Conservation (phyloP, 192 early-diverging fungal species). For the Coemansia sp. region DNA sequence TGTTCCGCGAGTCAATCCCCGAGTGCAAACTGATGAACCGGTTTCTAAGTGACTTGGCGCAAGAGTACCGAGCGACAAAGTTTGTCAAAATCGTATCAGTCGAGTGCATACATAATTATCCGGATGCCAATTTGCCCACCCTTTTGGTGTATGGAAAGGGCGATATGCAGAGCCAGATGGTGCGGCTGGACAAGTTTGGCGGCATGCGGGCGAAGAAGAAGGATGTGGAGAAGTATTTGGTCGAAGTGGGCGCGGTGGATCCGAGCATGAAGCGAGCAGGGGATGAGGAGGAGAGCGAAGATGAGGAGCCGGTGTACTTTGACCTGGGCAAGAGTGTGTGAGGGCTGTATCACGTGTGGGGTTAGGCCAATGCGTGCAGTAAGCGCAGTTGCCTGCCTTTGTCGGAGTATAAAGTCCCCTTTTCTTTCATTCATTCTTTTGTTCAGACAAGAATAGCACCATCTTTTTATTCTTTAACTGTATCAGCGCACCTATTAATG, state of each 20-base stretch:
- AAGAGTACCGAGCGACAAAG: constrained; percentile 82
- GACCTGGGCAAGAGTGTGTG: constrained; percentile 34
- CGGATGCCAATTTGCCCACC: constrained; percentile 84
- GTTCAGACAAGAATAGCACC: neutral
- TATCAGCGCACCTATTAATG: constrained; percentile 11
- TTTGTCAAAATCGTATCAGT: constrained; percentile 92
- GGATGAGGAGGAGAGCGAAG: constrained; percentile 16
- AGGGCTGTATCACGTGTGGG: neutral
- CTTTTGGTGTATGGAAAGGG: constrained; percentile 86
- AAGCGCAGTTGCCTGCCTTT: neutral
- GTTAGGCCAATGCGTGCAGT: neutral
- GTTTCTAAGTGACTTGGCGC: constrained; percentile 59
- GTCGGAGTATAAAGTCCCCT: no score
- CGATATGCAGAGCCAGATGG: constrained; percentile 81
- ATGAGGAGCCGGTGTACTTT: constrained; percentile 27
- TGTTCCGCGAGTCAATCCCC: constrained; percentile 68
- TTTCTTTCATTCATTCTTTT: neutral
- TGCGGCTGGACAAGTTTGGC: constrained; percentile 76
- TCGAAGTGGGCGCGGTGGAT: constrained; percentile 58
- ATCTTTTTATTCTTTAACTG: neutral
- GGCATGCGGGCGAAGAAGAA: constrained; percentile 76
- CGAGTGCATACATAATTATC: constrained; percentile 94
- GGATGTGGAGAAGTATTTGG: constrained; percentile 56
- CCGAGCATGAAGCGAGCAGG: constrained; percentile 23
- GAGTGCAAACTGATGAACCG: constrained; percentile 82